Evolutionary conservation across 306 rosid species (phyloP).

Genomic region (Betula pendula): DNA sequence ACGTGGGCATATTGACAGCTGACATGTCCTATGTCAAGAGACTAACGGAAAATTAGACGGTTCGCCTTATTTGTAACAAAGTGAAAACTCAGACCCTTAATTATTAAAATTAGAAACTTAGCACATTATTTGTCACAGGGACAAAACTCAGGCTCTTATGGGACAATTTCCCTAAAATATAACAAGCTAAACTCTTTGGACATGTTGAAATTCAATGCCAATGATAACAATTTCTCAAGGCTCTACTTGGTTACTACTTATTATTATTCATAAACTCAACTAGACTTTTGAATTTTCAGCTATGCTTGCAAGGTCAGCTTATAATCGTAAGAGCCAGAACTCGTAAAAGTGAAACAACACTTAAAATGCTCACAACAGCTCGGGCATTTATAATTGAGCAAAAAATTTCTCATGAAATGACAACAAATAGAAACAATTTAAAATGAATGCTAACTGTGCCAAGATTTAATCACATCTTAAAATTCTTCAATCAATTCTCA

Average conservation of each 20-base stretch:
- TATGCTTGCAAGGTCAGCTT: not conserved
- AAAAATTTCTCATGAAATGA: not conserved
- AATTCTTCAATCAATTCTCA: not conserved
- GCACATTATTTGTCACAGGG: no score
- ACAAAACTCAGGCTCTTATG: no score
- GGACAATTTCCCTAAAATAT: no score
- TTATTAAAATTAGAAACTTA: no score
- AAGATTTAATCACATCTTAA: not conserved
- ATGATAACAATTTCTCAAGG: not conserved
- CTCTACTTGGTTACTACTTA: not conserved
- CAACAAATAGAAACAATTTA: not conserved
- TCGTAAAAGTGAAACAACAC: not conserved
- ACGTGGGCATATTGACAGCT: no score
- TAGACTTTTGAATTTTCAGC: not conserved
- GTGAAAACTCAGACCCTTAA: no score
- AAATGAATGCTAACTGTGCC: not conserved
- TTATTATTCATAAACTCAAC: not conserved
- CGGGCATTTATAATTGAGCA: not conserved
- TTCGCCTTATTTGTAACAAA: no score
- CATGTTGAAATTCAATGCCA: not conserved
- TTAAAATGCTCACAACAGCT: not conserved
- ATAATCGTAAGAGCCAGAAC: not conserved
- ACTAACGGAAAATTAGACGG: no score
- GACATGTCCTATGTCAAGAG: no score
- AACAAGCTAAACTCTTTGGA: not conserved